Base-by-base conservation (phyloP, 2,329 filamentous ascomycete species). In the Aureobasidium musti region DNA sequence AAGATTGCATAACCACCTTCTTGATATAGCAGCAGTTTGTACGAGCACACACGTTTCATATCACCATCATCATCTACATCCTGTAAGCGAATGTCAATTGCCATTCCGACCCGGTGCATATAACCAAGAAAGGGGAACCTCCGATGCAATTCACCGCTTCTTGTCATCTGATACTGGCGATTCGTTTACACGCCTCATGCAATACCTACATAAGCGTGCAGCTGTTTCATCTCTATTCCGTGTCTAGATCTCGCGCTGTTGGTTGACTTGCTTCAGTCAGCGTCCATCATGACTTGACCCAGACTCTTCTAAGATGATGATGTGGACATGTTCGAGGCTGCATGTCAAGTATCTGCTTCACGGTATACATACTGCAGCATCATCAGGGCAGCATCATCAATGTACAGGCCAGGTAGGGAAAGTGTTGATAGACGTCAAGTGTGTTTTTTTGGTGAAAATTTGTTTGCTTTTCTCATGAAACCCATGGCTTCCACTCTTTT, bases 401-500 rank as follows among this genome's bases (percentile, higher is more conserved):
- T 59, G 17, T 21, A 33, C 54, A 45, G 17, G 26, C 54, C 54
- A 59, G 54, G 54, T 2, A n/a, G 19, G n/a, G 39, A 21, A 30
- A 10, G 17, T 30, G 21, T 26, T 39, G 33, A 30, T 39, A 21
- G 11, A 45, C 21, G 45, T 63, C 59, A 50, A 45, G 33, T 50
- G 33, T 50, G 59, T 63, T 61, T 61, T 56, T 63, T 63, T 63
- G 59, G 59, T 63, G 59, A 63, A 63, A 63, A 49, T 64, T 64
- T 64, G 47, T 64, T 64, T 64, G 47, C 61, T 64, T 64, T 64
- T 64, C 57, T 61, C 61, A 64, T 64, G n/a, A 21, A 63, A 10
- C 45, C 59, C n/a, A 49, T 61, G 57, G 57, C 41, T 63, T 63
- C 59, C 30, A 63, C 59, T 41, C 59, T 63, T 13, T 61, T 61